A percentile compares a stretch with the other conserved stretches of the same genome.
These are phyloP conservation scores for Didymella sp. DNA, from an alignment of 2,329 filamentous ascomycete genomes.

Conservation along the genomic window DNA sequence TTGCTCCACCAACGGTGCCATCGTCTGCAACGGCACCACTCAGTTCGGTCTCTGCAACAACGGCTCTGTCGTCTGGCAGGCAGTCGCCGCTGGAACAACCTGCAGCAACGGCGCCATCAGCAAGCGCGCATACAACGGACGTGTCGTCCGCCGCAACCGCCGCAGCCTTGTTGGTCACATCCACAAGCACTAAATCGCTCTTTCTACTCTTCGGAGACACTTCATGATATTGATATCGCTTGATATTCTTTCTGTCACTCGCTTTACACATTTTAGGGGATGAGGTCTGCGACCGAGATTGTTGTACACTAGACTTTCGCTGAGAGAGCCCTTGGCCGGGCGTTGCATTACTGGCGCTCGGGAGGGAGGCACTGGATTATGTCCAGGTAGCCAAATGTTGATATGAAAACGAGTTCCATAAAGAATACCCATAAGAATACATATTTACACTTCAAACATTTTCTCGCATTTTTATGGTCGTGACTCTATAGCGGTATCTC, in stretches of 20 bases:
- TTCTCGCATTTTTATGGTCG: no score
- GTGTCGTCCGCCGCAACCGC: conserved; percentile 37
- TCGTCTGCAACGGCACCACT: conserved; percentile 50
- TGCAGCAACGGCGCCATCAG: conserved; percentile 53
- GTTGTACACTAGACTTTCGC: conserved; percentile 8
- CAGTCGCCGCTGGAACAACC: conserved; percentile 54
- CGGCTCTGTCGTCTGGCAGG: conserved; percentile 51
- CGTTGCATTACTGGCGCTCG: conserved; percentile 10
- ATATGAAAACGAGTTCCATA: conserved; percentile 16
- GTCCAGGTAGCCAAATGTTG: conserved; percentile 8
- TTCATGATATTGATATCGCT: conserved; percentile 13
- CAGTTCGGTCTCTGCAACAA: conserved; percentile 55
- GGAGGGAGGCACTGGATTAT: not conserved
- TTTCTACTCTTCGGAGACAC: not conserved
- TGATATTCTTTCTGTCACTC: conserved; percentile 16
- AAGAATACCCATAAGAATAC: conserved; percentile 2
- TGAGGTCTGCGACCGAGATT: conserved; percentile 13
- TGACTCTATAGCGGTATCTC: no score
- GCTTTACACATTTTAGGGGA: not conserved
- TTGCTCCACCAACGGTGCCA: conserved; percentile 45
- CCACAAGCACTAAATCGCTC: conserved; percentile 15
- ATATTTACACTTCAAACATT: conserved; percentile 2
- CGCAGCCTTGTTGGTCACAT: conserved; percentile 15
- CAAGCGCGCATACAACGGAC: conserved; percentile 43
- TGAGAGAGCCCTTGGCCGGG: conserved; percentile 7